A percentile compares a stretch with the other conserved stretches of the same genome.
Conservation (phyloP, 139 green algal species). For the Volvox reticuliferus region DNA sequence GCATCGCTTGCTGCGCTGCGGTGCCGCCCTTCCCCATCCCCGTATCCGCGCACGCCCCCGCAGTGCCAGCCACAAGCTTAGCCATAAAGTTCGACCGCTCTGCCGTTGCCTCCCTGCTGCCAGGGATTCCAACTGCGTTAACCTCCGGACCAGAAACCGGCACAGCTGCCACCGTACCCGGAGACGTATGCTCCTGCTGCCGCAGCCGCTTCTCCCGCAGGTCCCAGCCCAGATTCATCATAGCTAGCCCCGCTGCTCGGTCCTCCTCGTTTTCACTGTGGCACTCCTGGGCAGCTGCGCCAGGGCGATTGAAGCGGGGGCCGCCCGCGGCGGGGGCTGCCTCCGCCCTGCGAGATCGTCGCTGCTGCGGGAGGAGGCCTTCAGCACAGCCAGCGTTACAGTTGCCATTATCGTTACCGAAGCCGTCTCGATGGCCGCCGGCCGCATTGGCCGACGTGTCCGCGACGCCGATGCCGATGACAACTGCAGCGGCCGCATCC, state of each 20-base stretch:
- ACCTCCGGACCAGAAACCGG: neutral
- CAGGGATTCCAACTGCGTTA: neutral
- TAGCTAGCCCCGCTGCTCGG: conserved; percentile 5
- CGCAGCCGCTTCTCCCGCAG: neutral
- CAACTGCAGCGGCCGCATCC: too few relatives aligned
- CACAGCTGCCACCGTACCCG: neutral
- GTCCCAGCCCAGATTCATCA: conserved; percentile 4
- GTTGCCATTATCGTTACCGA: too few relatives aligned
- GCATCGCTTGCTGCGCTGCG: neutral
- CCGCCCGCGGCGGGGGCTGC: neutral
- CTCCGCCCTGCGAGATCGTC: too few relatives aligned
- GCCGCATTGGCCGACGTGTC: too few relatives aligned
- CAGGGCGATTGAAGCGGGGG: neutral
- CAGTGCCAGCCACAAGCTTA: neutral
- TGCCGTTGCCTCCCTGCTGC: neutral
- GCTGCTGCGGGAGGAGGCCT: neutral
- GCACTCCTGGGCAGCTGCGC: neutral
- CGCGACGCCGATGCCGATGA: too few relatives aligned
- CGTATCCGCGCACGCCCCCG: too few relatives aligned
- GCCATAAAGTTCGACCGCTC: neutral
- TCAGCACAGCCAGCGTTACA: too few relatives aligned
- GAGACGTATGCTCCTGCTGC: neutral
- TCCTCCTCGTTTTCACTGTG: neutral
- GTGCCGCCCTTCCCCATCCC: too few relatives aligned
- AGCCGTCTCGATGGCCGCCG: too few relatives aligned